Evolutionary conservation across 2,329 filamentous ascomycete species (phyloP), one percentile per base, ranked within the genome.

Genomic region (Fusarium sp.): DNA sequence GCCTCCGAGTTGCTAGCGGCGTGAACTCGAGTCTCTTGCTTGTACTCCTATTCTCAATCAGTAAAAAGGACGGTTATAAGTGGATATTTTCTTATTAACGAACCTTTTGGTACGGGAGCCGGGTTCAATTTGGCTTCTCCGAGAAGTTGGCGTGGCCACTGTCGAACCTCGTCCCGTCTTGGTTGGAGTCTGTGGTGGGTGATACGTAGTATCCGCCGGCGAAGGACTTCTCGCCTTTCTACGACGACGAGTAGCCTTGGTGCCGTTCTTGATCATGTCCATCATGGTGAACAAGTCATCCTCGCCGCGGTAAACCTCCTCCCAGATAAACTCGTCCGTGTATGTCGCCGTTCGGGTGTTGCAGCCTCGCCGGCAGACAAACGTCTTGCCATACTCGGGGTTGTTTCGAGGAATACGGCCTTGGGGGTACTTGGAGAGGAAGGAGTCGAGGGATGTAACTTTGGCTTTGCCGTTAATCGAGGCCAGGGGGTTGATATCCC

Each of bases 261-360:
- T 97, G 65, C 91, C 89, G 40, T 85, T 88, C 79, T 93, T 89
- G 18, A 98, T 88, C 71, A 92, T 84, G 33, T 92, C 88, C 38
- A 93, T 86, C 52, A 98, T 82, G 6, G 86, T 80, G 57, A 89
- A 88, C 33, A 98, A 87, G n/a, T 91, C 87, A 25, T 87, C 86
- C 35, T 86, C 86, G n/a, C 91, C 91, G 0, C 85, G 86, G 77
- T 94, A 97, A 2, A 97, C 84, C 50, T 98, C 91, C 80, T 98
- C 95, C 97, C 97, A 99, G 2, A 90, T 82, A 75, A 99, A 98
- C 77, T 98, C 95, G 16, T 97, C 91, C 0, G 96, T 98, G 81
- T 98, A 99, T 25, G 91, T 95, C 22, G 95, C 93, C 27, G 95
- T 97, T 68, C 95, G 88, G 14, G 94, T 94, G 80, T 97, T 97